phyloP scores from a whole-genome alignment of 306 rosid genomes.

The Cyamopsis tetragonoloba region DNA sequence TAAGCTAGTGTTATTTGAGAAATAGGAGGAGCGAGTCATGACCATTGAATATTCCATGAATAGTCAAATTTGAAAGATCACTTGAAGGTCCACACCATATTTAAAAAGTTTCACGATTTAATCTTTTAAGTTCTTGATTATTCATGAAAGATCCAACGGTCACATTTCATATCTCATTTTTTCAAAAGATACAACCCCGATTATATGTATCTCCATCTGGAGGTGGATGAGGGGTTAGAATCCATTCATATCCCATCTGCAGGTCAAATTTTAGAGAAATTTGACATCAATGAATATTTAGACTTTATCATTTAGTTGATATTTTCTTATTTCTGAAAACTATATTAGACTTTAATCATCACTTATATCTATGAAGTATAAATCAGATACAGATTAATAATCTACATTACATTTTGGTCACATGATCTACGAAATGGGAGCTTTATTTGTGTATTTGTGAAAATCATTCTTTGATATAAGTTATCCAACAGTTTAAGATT shows the following conservation, averaged over 20 bases:
- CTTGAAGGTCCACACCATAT: neutral
- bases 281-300: neutral
- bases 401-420: neutral
- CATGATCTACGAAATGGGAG: neutral
- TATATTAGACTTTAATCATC: neutral
- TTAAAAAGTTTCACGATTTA: neutral
- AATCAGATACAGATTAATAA: constrained; percentile 5
- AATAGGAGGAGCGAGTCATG: neutral
- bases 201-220: neutral
- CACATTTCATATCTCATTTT: neutral
- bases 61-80: neutral
- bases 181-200: neutral
- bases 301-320: neutral
- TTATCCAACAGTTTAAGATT: neutral
- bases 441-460: constrained; percentile 3
- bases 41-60: neutral
- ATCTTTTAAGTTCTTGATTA: neutral
- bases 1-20: constrained; percentile 16
- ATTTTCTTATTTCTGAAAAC: neutral
- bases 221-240: neutral
- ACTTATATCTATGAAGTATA: neutral
- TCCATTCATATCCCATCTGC: neutral
- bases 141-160: neutral
- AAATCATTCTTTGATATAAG: neutral
- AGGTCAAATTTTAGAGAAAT: constrained; percentile 7